Percentiles rank a stretch among this genome's conserved stretches.
Conservation (phyloP, 805 yeast species). For the Maudiozyma turicensis region DNA sequence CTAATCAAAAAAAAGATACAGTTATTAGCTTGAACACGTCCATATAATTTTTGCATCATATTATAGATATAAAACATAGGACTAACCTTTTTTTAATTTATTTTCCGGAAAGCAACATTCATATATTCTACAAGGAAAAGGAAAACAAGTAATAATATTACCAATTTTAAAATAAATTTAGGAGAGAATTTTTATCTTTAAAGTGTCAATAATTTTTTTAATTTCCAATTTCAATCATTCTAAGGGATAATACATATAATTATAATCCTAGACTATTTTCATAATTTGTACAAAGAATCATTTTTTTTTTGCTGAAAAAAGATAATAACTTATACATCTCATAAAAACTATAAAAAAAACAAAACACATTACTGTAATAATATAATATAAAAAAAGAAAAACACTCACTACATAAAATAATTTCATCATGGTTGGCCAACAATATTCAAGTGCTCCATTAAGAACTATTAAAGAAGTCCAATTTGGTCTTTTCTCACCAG, state of each 20-base stretch:
- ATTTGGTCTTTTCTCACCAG: constrained; percentile 96
- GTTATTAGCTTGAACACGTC: background rate
- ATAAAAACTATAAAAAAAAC: background rate
- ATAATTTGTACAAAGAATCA: background rate
- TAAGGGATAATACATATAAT: too few species aligned
- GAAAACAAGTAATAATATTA: too few species aligned
- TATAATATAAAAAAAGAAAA: constrained; percentile 1
- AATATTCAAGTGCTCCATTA: constrained; percentile 96
- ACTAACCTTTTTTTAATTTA: too few species aligned
- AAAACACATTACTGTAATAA: constrained; percentile 1
- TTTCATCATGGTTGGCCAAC: constrained; percentile 42
- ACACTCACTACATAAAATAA: constrained; percentile 2
- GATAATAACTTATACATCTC: background rate
- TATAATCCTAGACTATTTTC: too few species aligned
- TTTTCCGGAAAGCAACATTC: too few species aligned
- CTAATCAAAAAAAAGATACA: too few species aligned
- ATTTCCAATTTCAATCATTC: too few species aligned
- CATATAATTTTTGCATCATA: background rate
- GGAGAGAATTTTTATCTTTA: too few species aligned
- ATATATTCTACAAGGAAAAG: too few species aligned
- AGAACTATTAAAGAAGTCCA: constrained; percentile 97
- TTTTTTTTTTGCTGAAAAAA: background rate
- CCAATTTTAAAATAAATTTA: too few species aligned
- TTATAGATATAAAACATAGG: background rate
- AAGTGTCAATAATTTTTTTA: too few species aligned